Base-by-base conservation (phyloP, 306 rosid species). In the Malus asiatica region DNA sequence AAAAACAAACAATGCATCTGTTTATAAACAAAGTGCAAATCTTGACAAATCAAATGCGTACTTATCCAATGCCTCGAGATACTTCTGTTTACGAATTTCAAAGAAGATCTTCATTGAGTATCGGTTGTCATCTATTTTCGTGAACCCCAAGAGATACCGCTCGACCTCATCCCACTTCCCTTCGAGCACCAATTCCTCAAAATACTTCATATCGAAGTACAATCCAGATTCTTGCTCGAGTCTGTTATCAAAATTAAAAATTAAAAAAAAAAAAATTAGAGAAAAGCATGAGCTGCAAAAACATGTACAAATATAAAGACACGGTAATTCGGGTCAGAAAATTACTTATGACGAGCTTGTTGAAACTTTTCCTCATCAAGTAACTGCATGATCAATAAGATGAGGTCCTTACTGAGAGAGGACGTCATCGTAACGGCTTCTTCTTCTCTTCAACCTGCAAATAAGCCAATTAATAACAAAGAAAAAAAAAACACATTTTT, bases 21-120 rank as follows among this genome's bases (percentile, higher is more conserved):
- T 51, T 51, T n/a, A 53, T 55, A 12, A 9, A 57, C 25, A 42
- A 27, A 85, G 55, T 59, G 68, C 22, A 70, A 68, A 33, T 16
- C 30, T 22, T 30, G n/a, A 63, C 23, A 30, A 74, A 44, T 57
- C 38, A 22, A 63, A 33, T 72, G 52, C 92, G 86, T 88, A 95
- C 97, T 81, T 89, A 82, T 95, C 97, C 55, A 95, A 84, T 38
- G 97, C 97, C 82, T 90, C 97, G 7, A 95, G 92, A 74, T 95
- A 95, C 77, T 95, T 95, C 84, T 92, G 98, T 89, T 95, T 95
- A 71, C 95, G 88, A 81, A 95, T 89, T 87, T 95, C 98, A n/a
- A 95, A 95, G 84, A 89, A 92, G 23, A 95, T 89, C 88, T 95
- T 95, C 97, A 92, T 90, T 4, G 98, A 95, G 72, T 90, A 88